Evolutionary conservation across 495 filamentous ascomycete genomes (phyloP).

Genomic region (Neurospora cerealis): DNA sequence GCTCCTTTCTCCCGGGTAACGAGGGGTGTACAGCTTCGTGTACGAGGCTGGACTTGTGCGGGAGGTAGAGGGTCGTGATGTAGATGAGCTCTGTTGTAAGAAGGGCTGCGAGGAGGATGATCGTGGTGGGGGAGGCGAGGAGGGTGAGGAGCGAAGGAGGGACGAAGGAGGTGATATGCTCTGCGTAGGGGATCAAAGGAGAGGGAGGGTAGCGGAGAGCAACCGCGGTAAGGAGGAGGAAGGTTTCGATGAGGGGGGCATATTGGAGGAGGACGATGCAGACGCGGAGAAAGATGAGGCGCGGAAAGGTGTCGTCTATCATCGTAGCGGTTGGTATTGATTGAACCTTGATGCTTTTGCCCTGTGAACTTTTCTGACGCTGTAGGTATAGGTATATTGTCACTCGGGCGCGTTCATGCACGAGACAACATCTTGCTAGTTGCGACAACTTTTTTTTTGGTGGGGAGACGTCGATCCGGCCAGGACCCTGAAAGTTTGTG

Average conservation of each 20-base stretch:
- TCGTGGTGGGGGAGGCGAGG: neutral
- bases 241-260: slow-evolving; percentile 41
- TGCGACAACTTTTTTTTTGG: neutral
- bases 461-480: neutral
- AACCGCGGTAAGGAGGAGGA: slow-evolving; percentile 28
- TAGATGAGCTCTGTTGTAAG: slow-evolving; percentile 40
- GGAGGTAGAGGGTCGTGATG: slow-evolving; percentile 44
- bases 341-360: neutral
- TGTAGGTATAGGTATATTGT: neutral
- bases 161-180: neutral
- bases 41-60: slow-evolving; percentile 40
- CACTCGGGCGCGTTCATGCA: neutral
- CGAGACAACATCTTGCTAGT: neutral
- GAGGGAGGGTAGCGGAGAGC: slow-evolving; percentile 5
- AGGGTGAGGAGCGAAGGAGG: neutral
- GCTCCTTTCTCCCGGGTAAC: slow-evolving; percentile 27
- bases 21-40: slow-evolving; percentile 43
- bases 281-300: slow-evolving; percentile 36
- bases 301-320: slow-evolving; percentile 24
- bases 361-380: neutral
- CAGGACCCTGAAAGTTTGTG: neutral
- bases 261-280: slow-evolving; percentile 42
- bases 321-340: slow-evolving; percentile 7
- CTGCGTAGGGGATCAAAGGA: neutral
- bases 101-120: slow-evolving; percentile 21